Evolutionary conservation across 768 basidiomycete genomes (phyloP), one percentile per base, ranked within the genome.

Genomic region (Suillus plorans): DNA sequence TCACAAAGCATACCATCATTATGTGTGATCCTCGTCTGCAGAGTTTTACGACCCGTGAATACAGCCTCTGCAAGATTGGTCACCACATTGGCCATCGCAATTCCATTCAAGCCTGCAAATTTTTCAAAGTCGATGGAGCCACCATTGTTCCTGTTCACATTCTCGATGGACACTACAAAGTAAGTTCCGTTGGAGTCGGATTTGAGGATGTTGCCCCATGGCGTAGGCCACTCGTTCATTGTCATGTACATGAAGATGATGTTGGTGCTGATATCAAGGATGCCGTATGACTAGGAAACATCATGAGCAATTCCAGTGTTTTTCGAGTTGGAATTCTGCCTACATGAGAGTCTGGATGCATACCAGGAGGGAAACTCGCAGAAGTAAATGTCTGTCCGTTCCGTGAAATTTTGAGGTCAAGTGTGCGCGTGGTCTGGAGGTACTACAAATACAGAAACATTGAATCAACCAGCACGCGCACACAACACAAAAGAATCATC

Each of bases 121-220:
- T 99, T 99, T 80, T 99, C 97, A 69, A 99, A 99, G 75, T 99
- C 97, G 41, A 95, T 95, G 71, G 84, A 99, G 5, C 97, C 97
- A 0, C 80, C 73, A 0, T 86, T 79, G 73, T 99, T 90, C 20
- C 97, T 86, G 76, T 99, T 99, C 63, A 92, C 97, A 69, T 95
- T 84, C 70, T 93, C 90, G 44, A 92, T 72, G 1, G 95, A 93
- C 16, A 95, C 75, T 28, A 91, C 89, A 73, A 94, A 99, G 81
- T 97, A 98, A 0, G 97, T 99, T 42, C 97, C 97, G 71, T 99
- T 99, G 34, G 92, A 97, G 76, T 99, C 98, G 39, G 96, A 97
- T 77, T 97, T 97, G 66, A 95, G 85, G 69, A 99, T 90, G 71
- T 86, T 91, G 39, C 97, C 97, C 89, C 92, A 99, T 4, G 89